A percentile compares a stretch with the other conserved stretches of the same genome.
Evolutionary conservation across 768 basidiomycete species (phyloP).

Genomic region (Rhodosporidiobolus odoratus): DNA sequence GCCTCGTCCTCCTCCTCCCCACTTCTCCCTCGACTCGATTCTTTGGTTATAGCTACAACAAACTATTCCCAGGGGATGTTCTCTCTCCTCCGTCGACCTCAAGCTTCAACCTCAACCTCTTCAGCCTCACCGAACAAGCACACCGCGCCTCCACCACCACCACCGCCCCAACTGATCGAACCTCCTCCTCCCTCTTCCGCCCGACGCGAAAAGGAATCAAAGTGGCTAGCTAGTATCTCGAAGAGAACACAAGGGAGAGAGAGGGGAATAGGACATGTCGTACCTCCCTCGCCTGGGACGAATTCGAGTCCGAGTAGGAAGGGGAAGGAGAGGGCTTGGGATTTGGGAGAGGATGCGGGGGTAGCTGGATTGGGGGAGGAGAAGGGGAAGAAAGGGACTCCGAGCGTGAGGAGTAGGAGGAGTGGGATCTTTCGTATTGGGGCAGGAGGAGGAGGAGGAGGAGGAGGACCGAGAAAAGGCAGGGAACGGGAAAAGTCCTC

Average conservation of each 20-base stretch:
- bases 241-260: background rate
- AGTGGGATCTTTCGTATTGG: background rate
- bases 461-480: background rate
- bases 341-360: background rate
- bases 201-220: constrained; percentile 4
- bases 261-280: background rate
- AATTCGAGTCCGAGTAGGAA: background rate
- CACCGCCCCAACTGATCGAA: background rate
- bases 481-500: background rate
- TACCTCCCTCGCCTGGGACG: background rate
- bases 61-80: background rate
- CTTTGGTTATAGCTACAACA: background rate
- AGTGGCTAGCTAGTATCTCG: constrained; percentile 16
- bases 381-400: background rate
- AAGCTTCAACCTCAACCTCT: background rate
- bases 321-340: background rate
- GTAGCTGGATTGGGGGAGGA: background rate
- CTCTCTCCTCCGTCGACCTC: background rate
- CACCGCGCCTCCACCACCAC: background rate
- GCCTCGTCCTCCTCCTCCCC: background rate
- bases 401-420: background rate
- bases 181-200: constrained; percentile 9
- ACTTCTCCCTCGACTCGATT: background rate
- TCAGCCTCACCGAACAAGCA: too few relatives aligned
- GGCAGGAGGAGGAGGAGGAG: background rate